Base-by-base conservation (phyloP, 1,284 basidiomycete genomes). In the Microbotryum intermedium region DNA sequence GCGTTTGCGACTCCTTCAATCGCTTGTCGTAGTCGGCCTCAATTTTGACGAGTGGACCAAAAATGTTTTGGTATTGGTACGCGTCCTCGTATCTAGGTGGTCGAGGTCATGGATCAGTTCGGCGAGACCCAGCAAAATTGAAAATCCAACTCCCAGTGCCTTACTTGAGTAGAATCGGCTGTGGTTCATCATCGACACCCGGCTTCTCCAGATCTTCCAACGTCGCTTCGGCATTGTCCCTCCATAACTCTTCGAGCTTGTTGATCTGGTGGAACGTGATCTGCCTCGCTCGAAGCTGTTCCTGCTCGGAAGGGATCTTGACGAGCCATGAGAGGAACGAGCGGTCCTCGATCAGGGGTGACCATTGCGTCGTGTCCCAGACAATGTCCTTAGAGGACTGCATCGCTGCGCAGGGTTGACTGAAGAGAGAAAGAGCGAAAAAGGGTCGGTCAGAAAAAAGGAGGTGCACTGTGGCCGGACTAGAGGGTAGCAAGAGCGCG, bases 21-120 rank as follows among this genome's bases (percentile, higher is more conserved):
- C 87, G 84, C 77, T 95, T 94, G 75, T 99, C 95, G 72, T 97
- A 99, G 77, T 98, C 95, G 7, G 95, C 95, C 74, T 99, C 95
- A 70, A 98, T 97, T 79, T 98, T 98, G 74, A 99, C 94, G 46
- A 99, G 82, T 9, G 94, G 94, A 1, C 94, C 94, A 72, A 97
- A 94, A 61, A 98, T 97, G 74, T 97, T 97, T 77, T 97, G 94
- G 74, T 99, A 98, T 74, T 98, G 94, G 74, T 97, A 97, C 44
- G 95, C 94, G 73, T 98, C 95, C 74, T 98, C 94, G 75, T 98
- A 98, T 39, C 79, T 79, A 16, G 13, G 34, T 18, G 11, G n/a
- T 51, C 61, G 5, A 53, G 23, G 34, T 13, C 50, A 23, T 30
- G 9, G 20, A 25, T 51, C 30, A 46, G 39, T 16, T 39, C 18